Conservation (phyloP, 352 stramenopile species). For the Pythium biforme region DNA sequence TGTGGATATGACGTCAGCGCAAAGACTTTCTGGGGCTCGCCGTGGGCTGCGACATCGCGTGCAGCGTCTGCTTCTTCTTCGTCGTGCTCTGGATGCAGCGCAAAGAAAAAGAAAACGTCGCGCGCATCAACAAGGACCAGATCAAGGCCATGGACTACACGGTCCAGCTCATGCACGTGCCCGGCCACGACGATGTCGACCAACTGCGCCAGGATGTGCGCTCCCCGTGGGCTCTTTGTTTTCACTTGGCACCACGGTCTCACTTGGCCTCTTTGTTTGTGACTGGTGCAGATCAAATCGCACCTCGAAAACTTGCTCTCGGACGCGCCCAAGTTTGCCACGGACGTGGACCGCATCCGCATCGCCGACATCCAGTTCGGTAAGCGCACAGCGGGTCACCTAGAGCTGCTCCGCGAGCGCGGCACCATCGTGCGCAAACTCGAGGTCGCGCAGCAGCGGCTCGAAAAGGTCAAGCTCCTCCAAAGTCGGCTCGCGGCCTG, state of each 20-base stretch:
- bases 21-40: constrained; percentile 67
- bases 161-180: constrained; percentile 69
- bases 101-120: constrained; percentile 67
- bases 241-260: background rate
- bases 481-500: constrained; percentile 37
- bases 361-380: constrained; percentile 82
- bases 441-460: constrained; percentile 60
- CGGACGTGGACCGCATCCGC: constrained; percentile 53
- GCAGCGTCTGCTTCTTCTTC: constrained; percentile 63
- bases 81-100: constrained; percentile 69
- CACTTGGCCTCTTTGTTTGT: too few species aligned
- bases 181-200: constrained; percentile 54
- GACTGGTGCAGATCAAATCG: constrained; percentile 45
- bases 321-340: constrained; percentile 46
- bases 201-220: constrained; percentile 61
- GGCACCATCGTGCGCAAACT: constrained; percentile 61
- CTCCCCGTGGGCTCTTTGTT: background rate
- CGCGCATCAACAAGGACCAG: constrained; percentile 55
- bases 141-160: constrained; percentile 79
- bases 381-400: constrained; percentile 57
- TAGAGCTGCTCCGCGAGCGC: constrained; percentile 60
- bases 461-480: constrained; percentile 66
- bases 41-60: constrained; percentile 68
- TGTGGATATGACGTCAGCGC: constrained; percentile 37
- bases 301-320: constrained; percentile 68